Conservation (phyloP, 2,329 filamentous ascomycete genomes). For the Ophiostoma triangulosporum region DNA sequence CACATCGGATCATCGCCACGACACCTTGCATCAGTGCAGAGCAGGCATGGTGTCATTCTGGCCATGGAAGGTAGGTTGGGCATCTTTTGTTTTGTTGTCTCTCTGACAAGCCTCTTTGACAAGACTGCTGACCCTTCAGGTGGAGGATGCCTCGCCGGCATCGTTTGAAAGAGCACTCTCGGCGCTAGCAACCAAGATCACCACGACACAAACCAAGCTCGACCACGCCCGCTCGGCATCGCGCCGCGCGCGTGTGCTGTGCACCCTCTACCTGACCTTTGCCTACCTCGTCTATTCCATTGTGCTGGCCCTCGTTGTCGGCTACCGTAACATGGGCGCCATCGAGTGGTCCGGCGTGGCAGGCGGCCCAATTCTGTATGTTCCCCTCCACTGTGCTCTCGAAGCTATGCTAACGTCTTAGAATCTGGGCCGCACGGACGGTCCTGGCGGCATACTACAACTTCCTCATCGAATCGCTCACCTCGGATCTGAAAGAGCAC, state of each 20-base stretch:
- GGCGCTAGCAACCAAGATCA: conserved; percentile 69
- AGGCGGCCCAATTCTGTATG: conserved; percentile 66
- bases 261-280: conserved; percentile 82
- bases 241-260: conserved; percentile 69
- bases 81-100: not conserved
- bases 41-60: conserved; percentile 21
- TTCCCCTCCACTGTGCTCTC: not conserved
- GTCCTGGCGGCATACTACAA: conserved; percentile 59
- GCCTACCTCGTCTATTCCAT: conserved; percentile 79
- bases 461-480: conserved; percentile 61
- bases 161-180: conserved; percentile 88
- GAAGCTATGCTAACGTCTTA: conserved; percentile 21
- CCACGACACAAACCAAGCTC: conserved; percentile 56
- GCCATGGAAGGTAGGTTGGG: conserved; percentile 14
- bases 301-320: conserved; percentile 71
- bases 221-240: conserved; percentile 59
- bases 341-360: conserved; percentile 67
- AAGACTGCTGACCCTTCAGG: conserved; percentile 31
- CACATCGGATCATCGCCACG: not conserved
- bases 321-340: conserved; percentile 62
- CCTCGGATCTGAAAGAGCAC: conserved; percentile 56
- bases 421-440: conserved; percentile 67
- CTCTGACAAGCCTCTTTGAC: not conserved
- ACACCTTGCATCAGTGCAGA: not conserved
- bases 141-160: conserved; percentile 68